These are phyloP conservation scores for Pseudotsuga menziesii DNA, from an alignment of 75 land plant species.

Conservation along the genomic window DNA sequence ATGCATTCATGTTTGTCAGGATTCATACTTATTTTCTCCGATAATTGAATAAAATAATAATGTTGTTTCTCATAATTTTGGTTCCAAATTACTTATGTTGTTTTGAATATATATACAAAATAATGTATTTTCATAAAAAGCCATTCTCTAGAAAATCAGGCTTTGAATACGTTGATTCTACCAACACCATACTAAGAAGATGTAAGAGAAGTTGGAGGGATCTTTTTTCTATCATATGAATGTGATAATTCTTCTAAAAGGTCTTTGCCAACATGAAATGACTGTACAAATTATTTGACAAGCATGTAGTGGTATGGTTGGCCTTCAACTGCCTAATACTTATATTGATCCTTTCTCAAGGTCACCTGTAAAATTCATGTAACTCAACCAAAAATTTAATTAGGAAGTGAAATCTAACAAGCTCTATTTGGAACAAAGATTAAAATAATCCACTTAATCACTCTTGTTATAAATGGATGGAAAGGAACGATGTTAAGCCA, in stretches of 20 bases:
- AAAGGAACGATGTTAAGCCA: too few species aligned
- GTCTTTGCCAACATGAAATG: conserved; percentile 22
- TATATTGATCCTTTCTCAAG: conserved; percentile 38
- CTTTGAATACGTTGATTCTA: conserved; percentile 60
- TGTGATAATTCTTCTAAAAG: conserved; percentile 22
- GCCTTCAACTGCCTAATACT: conserved; percentile 32
- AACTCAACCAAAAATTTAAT: conserved; percentile 8
- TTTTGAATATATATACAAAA: conserved; percentile 79
- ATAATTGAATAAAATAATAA: conserved; percentile 12
- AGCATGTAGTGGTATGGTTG: conserved; percentile 27
- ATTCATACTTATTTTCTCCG: conserved; percentile 44
- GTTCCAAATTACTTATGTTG: conserved; percentile 33
- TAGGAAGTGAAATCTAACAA: not conserved
- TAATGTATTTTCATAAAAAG: conserved; percentile 78
- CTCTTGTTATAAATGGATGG: not conserved
- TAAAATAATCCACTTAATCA: not conserved
- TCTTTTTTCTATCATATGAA: conserved; percentile 25
- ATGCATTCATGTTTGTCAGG: conserved; percentile 50
- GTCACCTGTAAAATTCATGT: conserved; percentile 32
- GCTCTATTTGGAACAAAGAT: not conserved
- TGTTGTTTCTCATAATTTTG: conserved; percentile 16
- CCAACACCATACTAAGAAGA: conserved; percentile 48
- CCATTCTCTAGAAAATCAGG: conserved; percentile 54
- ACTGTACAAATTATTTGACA: conserved; percentile 23
- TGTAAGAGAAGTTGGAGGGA: conserved; percentile 46